Percentiles rank a stretch among this genome's conserved stretches.
These are phyloP conservation scores for Mycena vulgaris DNA, from an alignment of 768 basidiomycete species.

Conservation along the genomic window DNA sequence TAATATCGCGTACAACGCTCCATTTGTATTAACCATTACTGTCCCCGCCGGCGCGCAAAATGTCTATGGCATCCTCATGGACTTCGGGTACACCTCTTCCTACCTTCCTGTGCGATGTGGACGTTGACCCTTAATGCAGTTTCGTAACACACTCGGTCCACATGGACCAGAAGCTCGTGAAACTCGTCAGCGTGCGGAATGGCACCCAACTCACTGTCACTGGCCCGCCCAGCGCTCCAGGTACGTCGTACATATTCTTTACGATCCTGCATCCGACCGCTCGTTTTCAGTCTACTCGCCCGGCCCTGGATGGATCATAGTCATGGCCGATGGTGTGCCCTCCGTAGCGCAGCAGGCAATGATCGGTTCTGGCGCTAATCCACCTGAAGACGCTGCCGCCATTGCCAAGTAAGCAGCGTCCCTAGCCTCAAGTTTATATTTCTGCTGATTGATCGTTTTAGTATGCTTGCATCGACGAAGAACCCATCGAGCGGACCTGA, in stretches of 20 bases:
- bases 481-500: constrained; percentile 24
- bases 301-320: constrained; percentile 35
- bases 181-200: constrained; percentile 32
- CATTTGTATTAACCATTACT: constrained; percentile 30
- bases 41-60: constrained; percentile 24
- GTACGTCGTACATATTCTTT: not conserved
- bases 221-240: constrained; percentile 32
- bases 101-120: not conserved
- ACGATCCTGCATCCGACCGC: not conserved
- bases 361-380: constrained; percentile 36
- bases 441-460: constrained; percentile 7
- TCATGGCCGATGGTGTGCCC: constrained; percentile 35
- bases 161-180: constrained; percentile 40
- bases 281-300: constrained; percentile 33
- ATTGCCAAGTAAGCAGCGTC: constrained; percentile 32
- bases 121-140: constrained; percentile 18
- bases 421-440: not conserved
- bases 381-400: constrained; percentile 29
- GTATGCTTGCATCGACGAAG: constrained; percentile 32
- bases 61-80: constrained; percentile 32
- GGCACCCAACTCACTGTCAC: constrained; percentile 29
- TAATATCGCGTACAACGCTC: constrained; percentile 37
- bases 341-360: constrained; percentile 35
- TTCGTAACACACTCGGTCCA: constrained; percentile 40
- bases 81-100: constrained; percentile 20